Percentiles rank a stretch among this genome's conserved stretches.
Evolutionary conservation across 1,139 yeast genomes (phyloP).

Genomic region (Suhomyces choctaworum): DNA sequence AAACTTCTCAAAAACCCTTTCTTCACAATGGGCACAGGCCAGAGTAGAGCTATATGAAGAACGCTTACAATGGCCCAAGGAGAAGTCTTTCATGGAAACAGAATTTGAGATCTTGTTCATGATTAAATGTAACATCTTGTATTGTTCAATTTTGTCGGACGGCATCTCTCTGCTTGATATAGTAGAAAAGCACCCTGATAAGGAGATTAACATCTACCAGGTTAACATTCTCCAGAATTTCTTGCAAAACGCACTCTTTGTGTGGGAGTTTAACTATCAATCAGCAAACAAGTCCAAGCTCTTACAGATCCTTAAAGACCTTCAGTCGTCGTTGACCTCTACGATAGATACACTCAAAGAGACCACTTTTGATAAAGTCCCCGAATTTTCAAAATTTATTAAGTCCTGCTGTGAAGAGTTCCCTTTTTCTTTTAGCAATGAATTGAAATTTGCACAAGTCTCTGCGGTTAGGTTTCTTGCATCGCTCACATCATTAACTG

Average conservation of each 20-base stretch:
- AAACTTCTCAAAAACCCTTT: conserved; percentile 14
- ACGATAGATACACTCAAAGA: not conserved
- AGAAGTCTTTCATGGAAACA: conserved; percentile 2
- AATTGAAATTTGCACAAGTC: no score
- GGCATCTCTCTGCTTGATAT: not conserved
- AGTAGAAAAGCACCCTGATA: not conserved
- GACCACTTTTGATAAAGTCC: not conserved
- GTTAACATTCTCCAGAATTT: not conserved
- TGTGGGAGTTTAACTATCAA: not conserved
- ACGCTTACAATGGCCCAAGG: not conserved
- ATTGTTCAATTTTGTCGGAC: not conserved
- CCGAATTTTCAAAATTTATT: not conserved
- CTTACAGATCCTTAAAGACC: not conserved
- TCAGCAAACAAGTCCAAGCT: not conserved
- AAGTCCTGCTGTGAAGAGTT: not conserved
- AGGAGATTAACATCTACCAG: not conserved
- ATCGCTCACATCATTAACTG: no score
- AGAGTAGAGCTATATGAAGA: conserved; percentile 6
- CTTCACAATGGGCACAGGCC: conserved; percentile 13
- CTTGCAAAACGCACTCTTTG: not conserved
- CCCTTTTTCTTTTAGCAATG: not conserved
- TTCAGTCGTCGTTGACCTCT: not conserved
- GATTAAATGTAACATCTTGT: conserved; percentile 3
- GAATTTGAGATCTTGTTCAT: conserved; percentile 6
- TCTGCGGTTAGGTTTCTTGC: no score